These are phyloP conservation scores for Penicillium concentricum DNA, from an alignment of 2,329 filamentous ascomycete species.

Conservation along the genomic window DNA sequence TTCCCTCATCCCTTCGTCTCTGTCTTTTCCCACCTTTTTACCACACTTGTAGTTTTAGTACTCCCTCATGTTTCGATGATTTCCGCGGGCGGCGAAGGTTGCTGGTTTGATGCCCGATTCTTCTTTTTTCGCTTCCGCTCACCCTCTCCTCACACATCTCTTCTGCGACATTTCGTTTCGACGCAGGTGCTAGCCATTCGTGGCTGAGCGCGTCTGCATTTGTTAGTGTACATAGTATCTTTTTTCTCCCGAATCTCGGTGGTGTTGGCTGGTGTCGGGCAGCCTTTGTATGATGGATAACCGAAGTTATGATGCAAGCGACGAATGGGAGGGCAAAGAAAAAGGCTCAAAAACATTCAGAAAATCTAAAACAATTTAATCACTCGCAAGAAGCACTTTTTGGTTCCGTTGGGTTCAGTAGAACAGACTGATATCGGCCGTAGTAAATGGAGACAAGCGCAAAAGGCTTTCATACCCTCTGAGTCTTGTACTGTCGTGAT, in stretches of 20 bases:
- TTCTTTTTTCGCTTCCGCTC: slow-evolving; percentile 5
- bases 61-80: slow-evolving; percentile 24
- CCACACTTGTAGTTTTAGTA: slow-evolving; percentile 33
- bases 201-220: slow-evolving; percentile 20
- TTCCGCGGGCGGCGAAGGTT: slow-evolving; percentile 19
- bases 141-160: slow-evolving; percentile 6
- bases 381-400: slow-evolving; percentile 21
- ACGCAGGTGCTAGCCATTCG: slow-evolving; percentile 14
- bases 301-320: slow-evolving; percentile 38
- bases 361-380: slow-evolving; percentile 34
- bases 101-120: slow-evolving; percentile 13
- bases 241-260: slow-evolving; percentile 17
- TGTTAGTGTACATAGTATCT: slow-evolving; percentile 41
- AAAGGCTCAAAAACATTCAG: slow-evolving; percentile 27
- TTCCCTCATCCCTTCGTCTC: slow-evolving; percentile 23
- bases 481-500: slow-evolving; percentile 30
- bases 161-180: slow-evolving; percentile 9
- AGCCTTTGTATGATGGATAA: slow-evolving; percentile 37
- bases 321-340: slow-evolving; percentile 24
- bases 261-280: slow-evolving; percentile 15
- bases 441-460: neutral
- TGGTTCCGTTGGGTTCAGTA: slow-evolving; percentile 9
- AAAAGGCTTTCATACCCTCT: slow-evolving; percentile 20
- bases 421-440: slow-evolving; percentile 1
- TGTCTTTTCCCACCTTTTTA: slow-evolving; percentile 17